Conservation (phyloP, 78 protist species). For the Paratrimastix pyriformis region DNA sequence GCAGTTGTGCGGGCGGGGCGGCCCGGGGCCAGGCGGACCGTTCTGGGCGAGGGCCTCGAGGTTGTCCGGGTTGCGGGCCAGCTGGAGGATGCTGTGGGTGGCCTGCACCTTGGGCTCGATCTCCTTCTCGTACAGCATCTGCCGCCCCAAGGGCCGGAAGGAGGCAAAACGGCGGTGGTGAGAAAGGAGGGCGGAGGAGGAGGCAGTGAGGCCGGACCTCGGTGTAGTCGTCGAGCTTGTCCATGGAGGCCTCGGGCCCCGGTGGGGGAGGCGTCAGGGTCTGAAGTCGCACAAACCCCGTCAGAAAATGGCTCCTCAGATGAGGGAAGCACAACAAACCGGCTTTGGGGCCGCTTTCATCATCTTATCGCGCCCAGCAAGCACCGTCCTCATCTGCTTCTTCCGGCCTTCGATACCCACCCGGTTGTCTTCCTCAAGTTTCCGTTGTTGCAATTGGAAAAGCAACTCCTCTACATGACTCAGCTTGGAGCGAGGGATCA, state of each 20-base stretch:
- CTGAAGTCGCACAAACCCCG: too few relatives aligned
- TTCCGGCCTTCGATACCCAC: neutral
- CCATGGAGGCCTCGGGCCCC: neutral
- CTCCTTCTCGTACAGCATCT: slow-evolving; percentile 15
- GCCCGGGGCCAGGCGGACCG: too few relatives aligned
- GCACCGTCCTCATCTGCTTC: neutral
- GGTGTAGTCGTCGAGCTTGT: slow-evolving; percentile 8
- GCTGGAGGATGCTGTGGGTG: neutral
- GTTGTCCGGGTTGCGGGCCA: neutral
- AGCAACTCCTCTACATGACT: neutral
- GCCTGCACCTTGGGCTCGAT: neutral
- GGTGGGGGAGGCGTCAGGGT: too few relatives aligned
- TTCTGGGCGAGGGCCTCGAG: neutral
- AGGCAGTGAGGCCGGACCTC: too few relatives aligned
- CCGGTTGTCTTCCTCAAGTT: neutral
- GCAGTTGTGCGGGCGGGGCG: too few relatives aligned
- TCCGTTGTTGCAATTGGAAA: neutral
- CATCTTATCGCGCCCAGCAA: neutral
- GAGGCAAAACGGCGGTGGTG: too few relatives aligned
- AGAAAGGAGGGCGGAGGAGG: too few relatives aligned
- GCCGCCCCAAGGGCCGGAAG: too few relatives aligned
- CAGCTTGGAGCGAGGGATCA: neutral
- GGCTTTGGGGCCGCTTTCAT: neutral
- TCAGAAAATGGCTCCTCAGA: too few relatives aligned
- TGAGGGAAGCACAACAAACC: too few relatives aligned